Evolutionary conservation across 345 rosid species (phyloP), one percentile per base, ranked within the genome.

Genomic region (Iberis pinnata): DNA sequence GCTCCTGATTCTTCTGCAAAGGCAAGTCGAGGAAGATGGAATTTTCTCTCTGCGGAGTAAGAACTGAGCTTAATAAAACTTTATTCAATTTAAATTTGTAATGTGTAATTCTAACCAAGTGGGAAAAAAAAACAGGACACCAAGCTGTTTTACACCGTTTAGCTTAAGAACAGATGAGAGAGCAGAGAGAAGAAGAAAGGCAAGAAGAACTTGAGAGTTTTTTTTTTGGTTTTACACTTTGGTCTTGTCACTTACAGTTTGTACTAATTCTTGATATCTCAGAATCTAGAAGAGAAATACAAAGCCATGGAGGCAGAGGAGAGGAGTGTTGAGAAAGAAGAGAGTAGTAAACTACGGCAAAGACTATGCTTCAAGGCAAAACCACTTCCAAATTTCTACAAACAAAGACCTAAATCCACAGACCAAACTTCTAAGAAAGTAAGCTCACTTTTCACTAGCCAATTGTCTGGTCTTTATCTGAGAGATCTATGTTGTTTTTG

Each of bases 281-380:
- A 83, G 83, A 89, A 77, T 75, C 83, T 89, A 17, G 94, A 86
- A 76, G 94, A 80, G 72, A 82, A 75, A 70, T 84, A 84, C 71
- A 84, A 80, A 65, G 76, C 68, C 9, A 60, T 69, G 42, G 81
- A 80, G 44, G 26, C 38, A 45, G 66, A 52, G 56, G 84, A 79
- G 88, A 84, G 67, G 52, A 86, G 78, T 24, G 82, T 79, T 52
- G 94, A 61, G 74, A 66, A 78, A 52, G 89, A 90, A 64, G 60
- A 78, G 62, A 80, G 75, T 57, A 80, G 75, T 57, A 84, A 68
- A 67, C 69, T 79, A 66, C 32, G 82, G 8, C 75, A 75, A 74
- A 79, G 60, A 62, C 79, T 84, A 45, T 84, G 98, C 78, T 90
- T 86, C 81, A 90, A 86, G 74, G 95, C 97, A 17, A 78, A 84